These are phyloP conservation scores for Geosmithia putterillii DNA, from an alignment of 2,329 filamentous ascomycete genomes.

Conservation along the genomic window DNA sequence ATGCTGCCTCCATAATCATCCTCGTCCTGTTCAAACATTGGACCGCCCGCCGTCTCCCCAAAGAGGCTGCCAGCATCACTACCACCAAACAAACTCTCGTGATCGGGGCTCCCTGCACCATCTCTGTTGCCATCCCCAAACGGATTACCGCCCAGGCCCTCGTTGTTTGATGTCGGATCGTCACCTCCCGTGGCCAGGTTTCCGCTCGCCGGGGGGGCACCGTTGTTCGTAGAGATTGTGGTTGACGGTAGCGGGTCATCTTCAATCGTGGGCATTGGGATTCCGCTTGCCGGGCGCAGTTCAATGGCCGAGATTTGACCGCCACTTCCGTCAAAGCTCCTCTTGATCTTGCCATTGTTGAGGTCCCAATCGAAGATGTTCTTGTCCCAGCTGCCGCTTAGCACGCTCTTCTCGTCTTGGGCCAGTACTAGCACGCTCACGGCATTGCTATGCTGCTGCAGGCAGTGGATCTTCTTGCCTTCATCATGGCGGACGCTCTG, in stretches of 20 bases:
- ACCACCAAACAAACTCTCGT: conserved; percentile 71
- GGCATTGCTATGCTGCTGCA: conserved; percentile 79
- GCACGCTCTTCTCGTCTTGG: conserved; percentile 71
- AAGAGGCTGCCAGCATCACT: conserved; percentile 77
- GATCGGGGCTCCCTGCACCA: conserved; percentile 53
- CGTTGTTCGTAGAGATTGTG: conserved; percentile 69
- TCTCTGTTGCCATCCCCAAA: conserved; percentile 31
- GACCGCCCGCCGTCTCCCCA: conserved; percentile 53
- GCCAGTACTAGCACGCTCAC: conserved; percentile 78
- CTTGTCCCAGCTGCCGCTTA: conserved; percentile 97
- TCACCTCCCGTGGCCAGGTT: conserved; percentile 12
- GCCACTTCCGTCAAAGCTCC: conserved; percentile 65
- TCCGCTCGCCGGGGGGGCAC: conserved; percentile 44
- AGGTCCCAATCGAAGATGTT: conserved; percentile 90
- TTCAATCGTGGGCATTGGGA: conserved; percentile 64
- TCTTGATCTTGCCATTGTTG: conserved; percentile 66
- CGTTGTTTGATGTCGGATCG: background rate
- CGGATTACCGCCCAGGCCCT: conserved; percentile 3
- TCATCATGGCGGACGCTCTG: conserved; percentile 92
- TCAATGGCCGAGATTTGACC: conserved; percentile 85
- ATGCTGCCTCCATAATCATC: conserved; percentile 73
- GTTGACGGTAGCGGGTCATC: conserved; percentile 46
- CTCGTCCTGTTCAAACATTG: conserved; percentile 68
- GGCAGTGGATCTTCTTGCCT: conserved; percentile 71
- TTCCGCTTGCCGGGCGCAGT: conserved; percentile 62